These are phyloP conservation scores for Alloascoidea africana DNA, from an alignment of 805 yeast species.

Conservation along the genomic window DNA sequence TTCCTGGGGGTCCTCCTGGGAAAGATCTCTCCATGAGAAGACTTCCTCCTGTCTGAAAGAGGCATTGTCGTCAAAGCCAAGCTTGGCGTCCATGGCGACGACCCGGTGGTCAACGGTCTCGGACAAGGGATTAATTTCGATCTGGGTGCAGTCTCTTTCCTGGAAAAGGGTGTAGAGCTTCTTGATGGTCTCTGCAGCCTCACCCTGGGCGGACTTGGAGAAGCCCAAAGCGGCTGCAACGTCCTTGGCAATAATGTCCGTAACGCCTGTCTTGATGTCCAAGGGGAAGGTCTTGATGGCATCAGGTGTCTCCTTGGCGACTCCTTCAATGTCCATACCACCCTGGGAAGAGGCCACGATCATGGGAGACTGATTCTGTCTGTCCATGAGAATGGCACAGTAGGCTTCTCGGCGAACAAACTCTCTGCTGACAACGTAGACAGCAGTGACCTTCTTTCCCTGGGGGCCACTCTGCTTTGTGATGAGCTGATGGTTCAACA, in stretches of 20 bases:
- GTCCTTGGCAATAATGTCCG: constrained; percentile 57
- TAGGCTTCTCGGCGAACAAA: constrained; percentile 92
- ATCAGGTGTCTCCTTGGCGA: constrained; percentile 79
- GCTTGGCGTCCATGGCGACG: constrained; percentile 98
- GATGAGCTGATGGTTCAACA: constrained; percentile 85
- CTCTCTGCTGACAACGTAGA: constrained; percentile 88
- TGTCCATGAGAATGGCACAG: constrained; percentile 88
- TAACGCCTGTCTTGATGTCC: constrained; percentile 65
- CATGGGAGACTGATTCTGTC: constrained; percentile 78
- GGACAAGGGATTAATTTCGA: constrained; percentile 95
- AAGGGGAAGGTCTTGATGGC: constrained; percentile 85
- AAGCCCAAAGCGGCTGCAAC: constrained; percentile 76
- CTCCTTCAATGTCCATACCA: constrained; percentile 99
- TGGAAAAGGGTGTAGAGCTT: constrained; percentile 78
- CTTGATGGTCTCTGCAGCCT: constrained; percentile 78
- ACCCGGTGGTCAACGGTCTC: constrained; percentile 86
- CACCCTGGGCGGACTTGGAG: constrained; percentile 58
- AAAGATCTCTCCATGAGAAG: constrained; percentile 89
- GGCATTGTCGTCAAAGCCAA: constrained; percentile 95
- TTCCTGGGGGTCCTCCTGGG: constrained; percentile 98
- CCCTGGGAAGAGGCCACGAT: constrained; percentile 96
- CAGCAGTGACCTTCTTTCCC: constrained; percentile 95
- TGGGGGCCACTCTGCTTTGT: constrained; percentile 97
- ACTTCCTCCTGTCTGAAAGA: constrained; percentile 89
- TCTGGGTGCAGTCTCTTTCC: constrained; percentile 94